These are phyloP conservation scores for Vigna unguiculata DNA, from an alignment of 306 rosid genomes.

Conservation along the genomic window DNA sequence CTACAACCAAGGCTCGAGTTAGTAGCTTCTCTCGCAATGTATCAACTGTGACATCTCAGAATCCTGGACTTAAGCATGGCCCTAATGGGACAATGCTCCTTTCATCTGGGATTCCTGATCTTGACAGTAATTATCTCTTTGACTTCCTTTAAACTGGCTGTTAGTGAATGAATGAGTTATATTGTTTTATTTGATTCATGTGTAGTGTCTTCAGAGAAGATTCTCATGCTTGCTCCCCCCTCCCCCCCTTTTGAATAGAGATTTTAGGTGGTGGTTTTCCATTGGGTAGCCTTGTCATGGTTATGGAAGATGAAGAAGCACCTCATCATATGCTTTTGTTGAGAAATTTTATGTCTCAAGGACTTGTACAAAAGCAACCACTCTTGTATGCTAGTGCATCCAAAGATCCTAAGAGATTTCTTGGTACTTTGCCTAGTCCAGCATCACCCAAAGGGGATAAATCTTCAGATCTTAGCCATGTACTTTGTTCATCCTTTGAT, in stretches of 20 bases:
- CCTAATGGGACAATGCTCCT: constrained; percentile 78
- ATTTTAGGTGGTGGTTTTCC: constrained; percentile 89
- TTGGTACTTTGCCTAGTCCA: constrained; percentile 88
- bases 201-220: constrained; percentile 10
- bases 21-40: constrained; percentile 87
- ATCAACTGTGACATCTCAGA: constrained; percentile 52
- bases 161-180: constrained; percentile 16
- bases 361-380: constrained; percentile 79
- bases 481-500: constrained; percentile 41
- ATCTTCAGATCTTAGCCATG: constrained; percentile 61
- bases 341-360: constrained; percentile 95
- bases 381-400: constrained; percentile 89
- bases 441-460: constrained; percentile 65
- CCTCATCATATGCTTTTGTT: constrained; percentile 98
- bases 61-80: constrained; percentile 75
- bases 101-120: constrained; percentile 83
- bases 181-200: constrained; percentile 1
- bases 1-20: constrained; percentile 56
- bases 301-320: constrained; percentile 96
- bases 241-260: constrained; percentile 50
- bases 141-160: constrained; percentile 18
- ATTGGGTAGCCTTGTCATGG: constrained; percentile 86
- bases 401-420: constrained; percentile 77
- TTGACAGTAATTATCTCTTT: constrained; percentile 69
- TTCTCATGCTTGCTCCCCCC: constrained; percentile 12